Percentiles rank a stretch among this genome's conserved stretches.
phyloP scores from a whole-genome alignment of 305 asterid species.

The Galium porrigens region DNA sequence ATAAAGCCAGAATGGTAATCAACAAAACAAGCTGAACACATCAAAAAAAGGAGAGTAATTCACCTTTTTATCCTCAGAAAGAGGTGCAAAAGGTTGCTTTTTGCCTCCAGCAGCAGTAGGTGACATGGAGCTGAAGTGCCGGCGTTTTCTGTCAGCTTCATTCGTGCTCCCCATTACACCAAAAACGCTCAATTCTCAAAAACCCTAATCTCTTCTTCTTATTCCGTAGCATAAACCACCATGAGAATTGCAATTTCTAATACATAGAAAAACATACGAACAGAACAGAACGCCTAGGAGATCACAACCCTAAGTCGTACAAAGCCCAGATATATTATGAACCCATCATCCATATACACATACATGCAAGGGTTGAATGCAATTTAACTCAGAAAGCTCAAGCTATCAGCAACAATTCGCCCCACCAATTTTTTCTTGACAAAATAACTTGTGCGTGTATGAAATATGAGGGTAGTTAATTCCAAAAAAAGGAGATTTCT shows the following conservation, averaged over 20 bases:
- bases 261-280: neutral
- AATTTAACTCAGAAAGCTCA: slow-evolving; percentile 9
- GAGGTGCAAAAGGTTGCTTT: slow-evolving; percentile 44
- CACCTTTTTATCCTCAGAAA: slow-evolving; percentile 80
- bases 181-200: slow-evolving; percentile 22
- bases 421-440: neutral
- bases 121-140: slow-evolving; percentile 59
- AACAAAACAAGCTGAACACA: neutral
- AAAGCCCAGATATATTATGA: neutral
- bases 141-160: slow-evolving; percentile 67
- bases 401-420: neutral
- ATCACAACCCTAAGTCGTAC: neutral
- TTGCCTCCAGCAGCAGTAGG: slow-evolving; percentile 47
- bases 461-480: neutral
- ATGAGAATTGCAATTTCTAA: slow-evolving; percentile 8
- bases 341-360: neutral
- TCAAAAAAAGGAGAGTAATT: neutral
- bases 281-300: neutral
- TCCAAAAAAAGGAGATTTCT: neutral
- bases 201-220: slow-evolving; percentile 34
- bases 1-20: neutral
- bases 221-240: slow-evolving; percentile 20
- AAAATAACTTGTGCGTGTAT: neutral
- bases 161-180: slow-evolving; percentile 65
- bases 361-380: slow-evolving; percentile 6